Evolutionary conservation across 306 rosid species (phyloP), one percentile per base, ranked within the genome.

Genomic region (Cucumis hystrix): DNA sequence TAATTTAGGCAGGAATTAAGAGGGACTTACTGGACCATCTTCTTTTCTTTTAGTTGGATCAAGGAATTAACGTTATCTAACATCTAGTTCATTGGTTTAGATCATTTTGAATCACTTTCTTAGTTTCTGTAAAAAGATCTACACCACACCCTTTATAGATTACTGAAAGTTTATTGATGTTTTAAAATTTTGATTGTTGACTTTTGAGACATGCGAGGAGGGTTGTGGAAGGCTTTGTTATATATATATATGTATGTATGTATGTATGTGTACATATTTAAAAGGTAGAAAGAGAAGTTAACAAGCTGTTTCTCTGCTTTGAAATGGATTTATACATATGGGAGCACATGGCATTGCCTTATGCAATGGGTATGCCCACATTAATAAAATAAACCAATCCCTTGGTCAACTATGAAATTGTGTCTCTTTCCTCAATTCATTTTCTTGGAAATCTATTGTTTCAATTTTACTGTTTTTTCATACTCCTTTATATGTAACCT

Each of bases 331-430:
- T 25, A 43, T 47, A 2, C 74, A 68, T 69, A 43, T 69, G 75
- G 57, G 57, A 69, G 75, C 75, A 70, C 75, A 70, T 70, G 73
- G 5, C 55, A 41, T 68, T 68, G 74, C 56, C 55, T 41, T 68
- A 43, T 68, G 57, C 51, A 45, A 70, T 68, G 58, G 23, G 58
- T 18, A 47, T 70, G 20, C 39, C 74, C 75, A 21, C n/a, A 66
- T 66, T 39, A 18, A n/a, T 67, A 40, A n/a, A 40, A 41, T 10
- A 45, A 70, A 33, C 3, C 37, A 33, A 25, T 16, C 76, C 25
- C 18, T 1, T 6, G 55, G 75, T 45, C 75, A 70, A 70, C 40
- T 21, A 14, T 5, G 33, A 13, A n/a, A 18, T 11, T 66, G 73
- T 16, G 25, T 40, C 30, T 66, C 30, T 10, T 0, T 17, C 54